A percentile compares a stretch with the other conserved stretches of the same genome.
phyloP scores from a whole-genome alignment of 2,329 filamentous ascomycete species.

The Trichoderma semiorbis region DNA sequence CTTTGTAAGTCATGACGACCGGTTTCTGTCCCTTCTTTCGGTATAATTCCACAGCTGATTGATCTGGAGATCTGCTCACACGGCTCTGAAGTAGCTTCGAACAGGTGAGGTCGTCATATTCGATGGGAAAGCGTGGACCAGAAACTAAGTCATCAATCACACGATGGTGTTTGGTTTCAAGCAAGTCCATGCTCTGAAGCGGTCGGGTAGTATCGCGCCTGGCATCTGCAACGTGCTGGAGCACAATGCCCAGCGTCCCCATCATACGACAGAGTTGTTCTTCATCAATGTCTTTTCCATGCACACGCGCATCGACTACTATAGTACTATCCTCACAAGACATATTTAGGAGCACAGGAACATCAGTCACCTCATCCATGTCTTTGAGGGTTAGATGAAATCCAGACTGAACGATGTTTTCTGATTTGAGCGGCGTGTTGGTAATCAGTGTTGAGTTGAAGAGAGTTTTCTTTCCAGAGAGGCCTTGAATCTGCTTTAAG shows the following conservation, averaged over 20 bases:
- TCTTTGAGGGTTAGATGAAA: not conserved
- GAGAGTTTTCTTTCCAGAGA: not conserved
- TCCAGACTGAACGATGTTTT: not conserved
- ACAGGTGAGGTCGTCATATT: not conserved
- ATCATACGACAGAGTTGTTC: not conserved
- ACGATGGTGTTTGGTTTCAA: not conserved
- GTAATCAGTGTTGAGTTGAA: not conserved
- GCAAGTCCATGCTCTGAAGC: not conserved
- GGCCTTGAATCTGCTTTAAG: not conserved
- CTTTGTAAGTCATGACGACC: not conserved
- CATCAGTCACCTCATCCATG: not conserved
- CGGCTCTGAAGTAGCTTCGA: not conserved
- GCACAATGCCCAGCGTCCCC: not conserved
- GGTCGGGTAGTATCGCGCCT: not conserved
- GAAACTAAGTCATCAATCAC: not conserved
- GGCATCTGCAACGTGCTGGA: not conserved
- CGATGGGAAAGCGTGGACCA: not conserved
- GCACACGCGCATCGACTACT: not conserved
- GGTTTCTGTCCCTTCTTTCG: not conserved
- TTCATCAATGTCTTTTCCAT: not conserved
- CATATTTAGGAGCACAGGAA: not conserved
- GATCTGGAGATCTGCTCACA: not conserved
- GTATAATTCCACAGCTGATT: not conserved
- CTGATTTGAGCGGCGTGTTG: not conserved
- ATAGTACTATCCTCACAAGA: not conserved